Conservation (phyloP, 495 filamentous ascomycete species). For the Aspergillus sclerotioniger region DNA sequence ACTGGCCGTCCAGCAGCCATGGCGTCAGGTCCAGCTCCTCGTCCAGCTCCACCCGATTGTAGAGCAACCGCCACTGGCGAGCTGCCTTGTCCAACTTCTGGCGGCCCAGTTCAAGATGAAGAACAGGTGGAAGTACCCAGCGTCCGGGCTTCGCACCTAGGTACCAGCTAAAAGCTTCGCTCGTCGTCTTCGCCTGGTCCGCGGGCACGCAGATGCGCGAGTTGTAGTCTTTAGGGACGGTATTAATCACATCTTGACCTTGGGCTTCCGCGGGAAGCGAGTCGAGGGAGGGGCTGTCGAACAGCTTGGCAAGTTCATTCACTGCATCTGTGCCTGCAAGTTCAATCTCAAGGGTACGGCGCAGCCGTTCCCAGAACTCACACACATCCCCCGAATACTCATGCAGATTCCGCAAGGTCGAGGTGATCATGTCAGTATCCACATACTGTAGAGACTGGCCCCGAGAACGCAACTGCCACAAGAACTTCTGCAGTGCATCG, state of each 20-base stretch:
- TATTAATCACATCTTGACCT: conserved; percentile 23
- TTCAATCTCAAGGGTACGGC: conserved; percentile 52
- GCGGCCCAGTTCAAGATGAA: conserved; percentile 60
- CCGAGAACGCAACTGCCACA: conserved; percentile 43
- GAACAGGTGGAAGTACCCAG: conserved; percentile 47
- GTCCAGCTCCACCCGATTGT: conserved; percentile 54
- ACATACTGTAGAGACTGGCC: conserved; percentile 39
- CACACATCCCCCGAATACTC: conserved; percentile 47
- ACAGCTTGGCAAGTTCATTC: conserved; percentile 40
- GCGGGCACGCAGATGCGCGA: conserved; percentile 39
- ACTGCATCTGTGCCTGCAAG: conserved; percentile 43
- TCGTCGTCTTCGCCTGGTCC: conserved; percentile 34
- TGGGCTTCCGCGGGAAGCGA: conserved; percentile 5
- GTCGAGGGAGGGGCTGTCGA: conserved; percentile 37
- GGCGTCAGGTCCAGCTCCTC: conserved; percentile 49
- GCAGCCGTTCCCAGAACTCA: conserved; percentile 55
- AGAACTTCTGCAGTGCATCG: conserved; percentile 45
- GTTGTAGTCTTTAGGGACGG: conserved; percentile 39
- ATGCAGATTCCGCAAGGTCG: conserved; percentile 41
- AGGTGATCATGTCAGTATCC: conserved; percentile 43
- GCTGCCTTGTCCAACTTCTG: conserved; percentile 51
- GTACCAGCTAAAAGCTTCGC: conserved; percentile 32
- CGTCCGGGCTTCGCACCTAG: conserved; percentile 34
- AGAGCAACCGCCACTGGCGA: conserved; percentile 58
- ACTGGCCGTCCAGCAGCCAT: conserved; percentile 32